These are phyloP conservation scores for Tylopilus sp. DNA, from an alignment of 1,284 basidiomycete species.

Conservation along the genomic window DNA sequence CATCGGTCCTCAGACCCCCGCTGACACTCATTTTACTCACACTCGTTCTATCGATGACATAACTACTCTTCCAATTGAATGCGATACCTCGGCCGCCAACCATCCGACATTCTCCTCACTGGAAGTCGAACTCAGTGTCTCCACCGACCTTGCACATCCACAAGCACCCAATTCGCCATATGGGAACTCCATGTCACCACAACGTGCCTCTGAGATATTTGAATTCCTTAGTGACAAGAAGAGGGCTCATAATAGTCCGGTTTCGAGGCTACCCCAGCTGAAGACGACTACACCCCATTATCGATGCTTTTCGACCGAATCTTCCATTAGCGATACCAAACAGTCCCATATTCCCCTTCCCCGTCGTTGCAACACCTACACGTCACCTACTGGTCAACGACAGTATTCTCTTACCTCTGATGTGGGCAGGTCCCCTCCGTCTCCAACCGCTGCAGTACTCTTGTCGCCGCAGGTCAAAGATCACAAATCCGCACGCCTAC, in stretches of 20 bases:
- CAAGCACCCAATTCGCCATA: slow-evolving; percentile 37
- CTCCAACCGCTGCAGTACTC: slow-evolving; percentile 13
- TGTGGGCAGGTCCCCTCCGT: slow-evolving; percentile 18
- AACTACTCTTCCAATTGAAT: slow-evolving; percentile 52
- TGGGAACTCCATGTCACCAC: slow-evolving; percentile 56
- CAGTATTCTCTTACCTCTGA: slow-evolving; percentile 29
- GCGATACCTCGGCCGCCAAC: slow-evolving; percentile 52
- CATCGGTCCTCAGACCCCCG: slow-evolving; percentile 54
- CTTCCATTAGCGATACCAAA: slow-evolving; percentile 38
- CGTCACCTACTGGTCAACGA: slow-evolving; percentile 24
- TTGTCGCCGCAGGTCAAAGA: slow-evolving; percentile 13
- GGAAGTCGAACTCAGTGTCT: slow-evolving; percentile 69
- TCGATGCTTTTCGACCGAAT: slow-evolving; percentile 40
- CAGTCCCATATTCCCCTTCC: slow-evolving; percentile 30
- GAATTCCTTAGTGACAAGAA: slow-evolving; percentile 62
- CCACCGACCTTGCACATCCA: slow-evolving; percentile 48
- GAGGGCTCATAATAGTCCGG: slow-evolving; percentile 42
- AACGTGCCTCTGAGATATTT: slow-evolving; percentile 72
- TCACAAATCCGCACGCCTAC: slow-evolving; percentile 5
- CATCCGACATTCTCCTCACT: slow-evolving; percentile 69
- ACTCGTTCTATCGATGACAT: slow-evolving; percentile 45
- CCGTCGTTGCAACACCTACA: slow-evolving; percentile 29
- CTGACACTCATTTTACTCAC: slow-evolving; percentile 45
- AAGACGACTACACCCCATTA: slow-evolving; percentile 33
- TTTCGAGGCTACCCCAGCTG: slow-evolving; percentile 45